Evolutionary conservation across 2,329 filamentous ascomycete species (phyloP).

Genomic region (Endoconidiophora polonica): DNA sequence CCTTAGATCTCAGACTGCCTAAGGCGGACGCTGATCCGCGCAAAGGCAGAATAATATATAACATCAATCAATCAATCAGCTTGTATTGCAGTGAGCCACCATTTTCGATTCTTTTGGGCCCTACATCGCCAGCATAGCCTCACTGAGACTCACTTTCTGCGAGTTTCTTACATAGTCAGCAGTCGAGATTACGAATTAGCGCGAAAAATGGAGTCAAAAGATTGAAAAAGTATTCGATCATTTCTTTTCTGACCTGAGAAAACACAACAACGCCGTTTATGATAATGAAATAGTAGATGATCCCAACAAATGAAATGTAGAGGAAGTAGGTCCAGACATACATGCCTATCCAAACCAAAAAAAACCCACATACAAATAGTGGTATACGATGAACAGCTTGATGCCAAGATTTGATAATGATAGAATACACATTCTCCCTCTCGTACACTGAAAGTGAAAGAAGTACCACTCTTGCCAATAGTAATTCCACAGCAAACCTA

Average conservation of each 20-base stretch:
- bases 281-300: background rate
- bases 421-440: background rate
- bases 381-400: background rate
- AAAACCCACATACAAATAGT: background rate
- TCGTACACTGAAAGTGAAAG: background rate
- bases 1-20: too few species aligned
- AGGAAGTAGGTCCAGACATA: background rate
- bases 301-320: background rate
- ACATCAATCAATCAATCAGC: constrained; percentile 2
- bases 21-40: too few species aligned
- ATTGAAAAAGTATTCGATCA: background rate
- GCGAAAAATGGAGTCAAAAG: too few species aligned
- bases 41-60: too few species aligned
- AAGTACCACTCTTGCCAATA: too few species aligned
- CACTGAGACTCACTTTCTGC: background rate
- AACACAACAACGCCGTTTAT: background rate
- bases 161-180: background rate
- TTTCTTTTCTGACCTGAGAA: background rate
- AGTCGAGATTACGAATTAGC: too few species aligned
- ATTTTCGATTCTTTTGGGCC: constrained; percentile 1
- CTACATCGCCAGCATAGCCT: constrained; percentile 17
- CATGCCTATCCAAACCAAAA: background rate
- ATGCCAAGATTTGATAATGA: background rate
- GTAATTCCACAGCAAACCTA: background rate
- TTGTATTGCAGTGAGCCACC: background rate